Base-by-base conservation (phyloP, 805 yeast genomes). In the Myxozyma sirexii region DNA sequence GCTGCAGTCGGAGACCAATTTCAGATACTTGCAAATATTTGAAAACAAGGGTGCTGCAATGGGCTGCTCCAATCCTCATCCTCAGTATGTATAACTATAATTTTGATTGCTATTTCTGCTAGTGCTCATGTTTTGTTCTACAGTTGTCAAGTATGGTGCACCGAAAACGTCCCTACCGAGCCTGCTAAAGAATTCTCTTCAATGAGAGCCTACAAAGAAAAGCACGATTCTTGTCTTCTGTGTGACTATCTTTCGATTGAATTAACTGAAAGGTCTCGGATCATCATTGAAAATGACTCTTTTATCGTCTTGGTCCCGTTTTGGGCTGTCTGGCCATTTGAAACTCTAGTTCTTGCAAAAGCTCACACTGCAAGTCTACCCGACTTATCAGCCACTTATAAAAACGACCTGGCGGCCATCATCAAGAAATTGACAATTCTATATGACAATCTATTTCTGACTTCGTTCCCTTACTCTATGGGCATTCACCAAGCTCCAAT, bases 241-340 rank as follows among this genome's bases (percentile, higher is more conserved):
- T 85, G 80, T 27, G 90, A 86, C 71, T 87, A 86, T 69, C 86
- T 83, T 13, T 68, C 76, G 50, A 67, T 83, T 37, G 70, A 66
- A 29, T 47, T 64, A 19, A 69, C 76, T 41, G 82, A 82, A 62
- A 73, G 74, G 51, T 75, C 76, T 56, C 79, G 92, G 59, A 65
- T 84, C 37, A 85, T 87, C 13, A 75, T 79, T 23, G 79, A 80
- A 57, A 87, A 86, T 69, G 88, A 82, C 59, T 76, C 84, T 3
- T 87, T 87, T 65, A 67, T 87, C 23, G 88, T 81, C 4, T 83
- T 87, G 10, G 90, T 87, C 19, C 92, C 92, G 56, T 87, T 83
- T 70, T 87, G 93, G 93, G 92, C 91, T 4, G 78, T 84, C 37
- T 87, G 92, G 92, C 93, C 93, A 15, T 87, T 86, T 70, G 91